These are phyloP conservation scores for Leptographium flavum DNA, from an alignment of 2,329 filamentous ascomycete species.

Conservation along the genomic window DNA sequence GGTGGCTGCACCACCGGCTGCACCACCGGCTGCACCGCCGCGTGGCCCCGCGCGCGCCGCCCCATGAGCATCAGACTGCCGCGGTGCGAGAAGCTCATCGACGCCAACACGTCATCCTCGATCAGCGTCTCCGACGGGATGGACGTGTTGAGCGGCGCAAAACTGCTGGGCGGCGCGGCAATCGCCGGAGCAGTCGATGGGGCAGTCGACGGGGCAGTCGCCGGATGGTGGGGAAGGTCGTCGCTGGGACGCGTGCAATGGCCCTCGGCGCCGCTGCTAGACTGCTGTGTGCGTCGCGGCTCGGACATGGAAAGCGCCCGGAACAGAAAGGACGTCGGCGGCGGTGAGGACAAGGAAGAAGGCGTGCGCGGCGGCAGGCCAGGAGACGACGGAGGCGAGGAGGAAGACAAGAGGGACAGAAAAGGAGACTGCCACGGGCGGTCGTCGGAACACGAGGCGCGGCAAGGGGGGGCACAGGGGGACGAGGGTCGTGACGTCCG, in stretches of 20 bases:
- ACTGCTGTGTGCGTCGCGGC: not conserved
- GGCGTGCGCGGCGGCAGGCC: not conserved
- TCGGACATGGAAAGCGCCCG: constrained; percentile 9
- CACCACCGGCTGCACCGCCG: too few species aligned
- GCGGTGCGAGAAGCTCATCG: constrained; percentile 46
- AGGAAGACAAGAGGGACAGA: not conserved
- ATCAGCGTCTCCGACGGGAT: constrained; percentile 43
- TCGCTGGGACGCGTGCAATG: constrained; percentile 7
- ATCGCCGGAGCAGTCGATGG: constrained; percentile 1
- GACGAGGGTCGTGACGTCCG: not conserved
- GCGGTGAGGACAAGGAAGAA: not conserved
- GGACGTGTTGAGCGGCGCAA: constrained; percentile 37
- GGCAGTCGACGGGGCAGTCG: too few species aligned
- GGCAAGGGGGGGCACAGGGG: not conserved
- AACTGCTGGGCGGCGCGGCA: constrained; percentile 18
- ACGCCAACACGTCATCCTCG: constrained; percentile 42
- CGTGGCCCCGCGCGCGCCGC: constrained; percentile 18
- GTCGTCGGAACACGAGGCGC: not conserved
- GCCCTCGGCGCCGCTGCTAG: not conserved
- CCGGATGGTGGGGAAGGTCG: constrained; percentile 15
- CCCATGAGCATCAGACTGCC: constrained; percentile 49
- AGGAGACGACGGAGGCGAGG: not conserved
- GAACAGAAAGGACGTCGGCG: not conserved
- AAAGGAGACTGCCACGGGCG: not conserved
- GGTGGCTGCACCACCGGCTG: not conserved